Evolutionary conservation across 2,329 filamentous ascomycete genomes (phyloP).

Genomic region (Parascedosporium putredinis): DNA sequence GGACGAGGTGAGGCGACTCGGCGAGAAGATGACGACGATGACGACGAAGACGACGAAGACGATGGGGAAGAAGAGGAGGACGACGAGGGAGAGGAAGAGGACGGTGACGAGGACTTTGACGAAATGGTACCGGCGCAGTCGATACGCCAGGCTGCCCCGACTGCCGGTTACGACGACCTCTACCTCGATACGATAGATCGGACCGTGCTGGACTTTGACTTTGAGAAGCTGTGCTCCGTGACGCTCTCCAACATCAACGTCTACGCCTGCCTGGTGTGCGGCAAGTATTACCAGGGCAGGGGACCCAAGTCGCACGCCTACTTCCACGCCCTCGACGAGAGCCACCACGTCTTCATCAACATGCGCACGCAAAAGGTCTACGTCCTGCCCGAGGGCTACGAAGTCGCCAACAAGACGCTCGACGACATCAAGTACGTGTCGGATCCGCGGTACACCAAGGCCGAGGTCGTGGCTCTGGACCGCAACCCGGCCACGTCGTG

Average conservation of each 20-base stretch:
- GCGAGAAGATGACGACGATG: too few relatives aligned
- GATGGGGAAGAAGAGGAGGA: too few relatives aligned
- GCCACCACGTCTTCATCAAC: conserved; percentile 97
- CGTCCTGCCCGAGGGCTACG: conserved; percentile 90
- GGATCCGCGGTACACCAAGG: conserved; percentile 73
- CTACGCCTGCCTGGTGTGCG: conserved; percentile 93
- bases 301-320: conserved; percentile 94
- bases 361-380: conserved; percentile 88
- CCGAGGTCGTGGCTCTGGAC: conserved; percentile 74
- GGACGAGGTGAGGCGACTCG: too few relatives aligned
- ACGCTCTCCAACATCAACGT: conserved; percentile 97
- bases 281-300: conserved; percentile 93
- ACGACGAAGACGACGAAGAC: too few relatives aligned
- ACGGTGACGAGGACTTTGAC: conserved; percentile 31
- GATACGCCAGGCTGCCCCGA: conserved; percentile 63
- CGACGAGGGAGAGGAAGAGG: conserved; percentile 22
- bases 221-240: conserved; percentile 95
- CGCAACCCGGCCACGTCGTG: conserved; percentile 49
- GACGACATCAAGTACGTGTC: conserved; percentile 98
- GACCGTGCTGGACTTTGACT: conserved; percentile 90
- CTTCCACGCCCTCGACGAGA: conserved; percentile 90
- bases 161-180: conserved; percentile 84
- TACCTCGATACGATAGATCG: conserved; percentile 97
- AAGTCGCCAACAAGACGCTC: conserved; percentile 86
- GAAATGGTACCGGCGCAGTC: conserved; percentile 27